These are phyloP conservation scores for Boletus rubescentipes DNA, from an alignment of 768 basidiomycete genomes.

Conservation along the genomic window DNA sequence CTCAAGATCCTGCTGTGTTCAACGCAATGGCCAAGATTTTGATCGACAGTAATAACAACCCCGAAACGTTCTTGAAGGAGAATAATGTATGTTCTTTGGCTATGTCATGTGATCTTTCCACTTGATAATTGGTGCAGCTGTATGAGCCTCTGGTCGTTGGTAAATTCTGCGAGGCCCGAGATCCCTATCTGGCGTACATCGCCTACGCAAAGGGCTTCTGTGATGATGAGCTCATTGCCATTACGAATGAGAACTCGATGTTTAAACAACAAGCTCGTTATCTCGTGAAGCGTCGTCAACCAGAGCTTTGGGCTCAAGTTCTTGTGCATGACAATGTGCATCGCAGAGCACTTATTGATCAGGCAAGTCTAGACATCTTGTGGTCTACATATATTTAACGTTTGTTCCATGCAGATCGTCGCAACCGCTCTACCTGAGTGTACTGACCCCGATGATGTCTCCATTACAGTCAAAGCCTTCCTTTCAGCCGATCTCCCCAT, in stretches of 20 bases:
- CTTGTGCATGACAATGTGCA: conserved; percentile 86
- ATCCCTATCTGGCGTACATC: conserved; percentile 98
- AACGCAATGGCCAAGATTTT: conserved; percentile 98
- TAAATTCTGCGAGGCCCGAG: conserved; percentile 98
- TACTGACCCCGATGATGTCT: conserved; percentile 98
- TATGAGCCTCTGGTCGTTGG: conserved; percentile 98
- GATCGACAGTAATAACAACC: conserved; percentile 98
- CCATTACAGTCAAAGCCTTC: conserved; percentile 98
- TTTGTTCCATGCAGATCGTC: conserved; percentile 56
- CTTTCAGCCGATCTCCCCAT: conserved; percentile 94
- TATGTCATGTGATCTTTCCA: background rate
- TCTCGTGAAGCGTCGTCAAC: conserved; percentile 91
- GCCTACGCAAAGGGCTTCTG: conserved; percentile 99
- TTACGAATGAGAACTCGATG: conserved; percentile 99
- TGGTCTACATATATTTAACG: background rate
- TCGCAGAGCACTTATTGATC: conserved; percentile 91
- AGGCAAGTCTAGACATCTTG: conserved; percentile 45
- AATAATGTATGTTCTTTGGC: conserved; percentile 72
- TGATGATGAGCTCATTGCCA: conserved; percentile 93
- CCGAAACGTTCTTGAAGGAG: conserved; percentile 96
- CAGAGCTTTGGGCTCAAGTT: conserved; percentile 96
- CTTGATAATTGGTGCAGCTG: conserved; percentile 47
- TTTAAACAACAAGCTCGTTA: conserved; percentile 99
- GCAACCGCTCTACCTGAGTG: conserved; percentile 95
- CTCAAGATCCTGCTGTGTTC: conserved; percentile 90